These are phyloP conservation scores for Paramecium octaurelia DNA, from an alignment of 73 alveolate species.

Conservation along the genomic window DNA sequence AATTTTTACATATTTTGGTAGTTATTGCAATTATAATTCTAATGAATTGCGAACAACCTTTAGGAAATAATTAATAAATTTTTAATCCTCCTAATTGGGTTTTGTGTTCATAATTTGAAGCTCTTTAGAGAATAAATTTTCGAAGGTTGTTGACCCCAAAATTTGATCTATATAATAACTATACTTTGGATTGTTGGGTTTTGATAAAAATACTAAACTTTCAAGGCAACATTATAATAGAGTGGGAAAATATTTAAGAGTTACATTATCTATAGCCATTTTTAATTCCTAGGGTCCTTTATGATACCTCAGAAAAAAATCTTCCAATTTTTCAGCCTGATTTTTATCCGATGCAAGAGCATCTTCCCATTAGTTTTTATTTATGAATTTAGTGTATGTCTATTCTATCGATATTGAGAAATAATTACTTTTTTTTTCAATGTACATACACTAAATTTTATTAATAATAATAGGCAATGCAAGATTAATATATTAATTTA, in stretches of 20 bases:
- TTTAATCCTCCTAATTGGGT: not conserved
- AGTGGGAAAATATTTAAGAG: not conserved
- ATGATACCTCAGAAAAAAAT: not conserved
- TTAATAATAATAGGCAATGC: not conserved
- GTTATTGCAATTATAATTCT: not conserved
- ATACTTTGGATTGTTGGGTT: not conserved
- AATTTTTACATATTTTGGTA: not conserved
- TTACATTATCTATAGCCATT: not conserved
- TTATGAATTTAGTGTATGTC: not conserved
- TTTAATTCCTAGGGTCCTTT: not conserved
- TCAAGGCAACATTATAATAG: not conserved
- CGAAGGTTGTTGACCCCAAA: not conserved
- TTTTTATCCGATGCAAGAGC: not conserved
- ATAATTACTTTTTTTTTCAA: not conserved
- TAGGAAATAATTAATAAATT: not conserved
- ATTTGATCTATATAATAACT: not conserved
- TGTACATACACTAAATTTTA: not conserved
- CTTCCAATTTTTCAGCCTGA: not conserved
- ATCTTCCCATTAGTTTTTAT: not conserved
- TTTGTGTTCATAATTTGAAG: not conserved
- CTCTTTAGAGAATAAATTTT: not conserved
- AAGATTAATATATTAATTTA: not conserved
- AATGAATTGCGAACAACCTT: not conserved
- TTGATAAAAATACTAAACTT: not conserved
- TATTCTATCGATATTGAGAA: not conserved